Evolutionary conservation across 2,329 filamentous ascomycete genomes (phyloP).

Genomic region (Trichophyton mentagrophytes): DNA sequence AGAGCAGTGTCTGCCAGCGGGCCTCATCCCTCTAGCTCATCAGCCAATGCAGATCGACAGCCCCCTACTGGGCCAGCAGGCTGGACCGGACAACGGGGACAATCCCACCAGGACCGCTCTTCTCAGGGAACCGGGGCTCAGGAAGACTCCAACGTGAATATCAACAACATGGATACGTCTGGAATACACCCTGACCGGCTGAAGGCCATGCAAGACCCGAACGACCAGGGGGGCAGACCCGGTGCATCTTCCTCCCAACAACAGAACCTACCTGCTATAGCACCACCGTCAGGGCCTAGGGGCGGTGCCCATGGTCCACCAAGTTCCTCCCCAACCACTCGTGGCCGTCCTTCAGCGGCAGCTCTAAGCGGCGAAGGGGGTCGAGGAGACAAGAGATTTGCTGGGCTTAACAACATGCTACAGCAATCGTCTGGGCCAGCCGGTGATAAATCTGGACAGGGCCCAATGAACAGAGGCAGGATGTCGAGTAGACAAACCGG

Average conservation of each 20-base stretch:
- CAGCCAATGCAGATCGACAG: slow-evolving; percentile 26
- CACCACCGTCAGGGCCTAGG: slow-evolving; percentile 32
- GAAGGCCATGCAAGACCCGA: slow-evolving; percentile 28
- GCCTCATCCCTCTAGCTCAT: slow-evolving; percentile 14
- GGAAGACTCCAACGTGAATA: slow-evolving; percentile 20
- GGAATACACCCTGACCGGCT: slow-evolving; percentile 45
- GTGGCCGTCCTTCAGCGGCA: slow-evolving; percentile 28
- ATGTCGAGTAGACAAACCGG: slow-evolving; percentile 25
- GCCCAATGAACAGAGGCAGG: slow-evolving; percentile 29
- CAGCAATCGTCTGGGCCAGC: slow-evolving; percentile 30
- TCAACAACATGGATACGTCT: slow-evolving; percentile 25
- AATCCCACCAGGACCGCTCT: slow-evolving; percentile 21
- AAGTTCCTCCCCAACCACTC: slow-evolving; percentile 23
- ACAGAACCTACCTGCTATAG: slow-evolving; percentile 17
- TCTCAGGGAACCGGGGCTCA: slow-evolving; percentile 9
- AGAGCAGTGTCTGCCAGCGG: slow-evolving; percentile 27
- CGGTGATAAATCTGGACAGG: slow-evolving; percentile 22
- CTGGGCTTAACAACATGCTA: slow-evolving; percentile 36
- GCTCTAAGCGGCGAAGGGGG: slow-evolving; percentile 27
- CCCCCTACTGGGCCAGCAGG: slow-evolving; percentile 33
- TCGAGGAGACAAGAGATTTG: slow-evolving; percentile 36
- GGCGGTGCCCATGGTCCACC: slow-evolving; percentile 24
- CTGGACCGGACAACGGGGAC: slow-evolving; percentile 26
- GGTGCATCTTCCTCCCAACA: slow-evolving; percentile 12
- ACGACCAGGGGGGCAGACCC: slow-evolving; percentile 6